These are phyloP conservation scores for Athelia psychrophila DNA, from an alignment of 1,284 basidiomycete genomes.

Conservation along the genomic window DNA sequence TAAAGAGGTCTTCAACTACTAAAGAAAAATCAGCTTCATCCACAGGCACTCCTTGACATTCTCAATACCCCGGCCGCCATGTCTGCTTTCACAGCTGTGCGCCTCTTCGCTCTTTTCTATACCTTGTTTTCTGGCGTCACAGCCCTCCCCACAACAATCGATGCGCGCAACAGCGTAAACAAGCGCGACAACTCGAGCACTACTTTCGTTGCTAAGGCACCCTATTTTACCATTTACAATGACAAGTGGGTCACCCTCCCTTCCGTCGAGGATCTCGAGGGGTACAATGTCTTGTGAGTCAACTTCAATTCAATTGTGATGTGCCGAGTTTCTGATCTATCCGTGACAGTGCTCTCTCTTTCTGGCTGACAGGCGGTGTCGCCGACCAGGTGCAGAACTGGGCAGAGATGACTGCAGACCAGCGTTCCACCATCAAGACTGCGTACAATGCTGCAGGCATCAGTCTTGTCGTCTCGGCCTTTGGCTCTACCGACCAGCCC, in stretches of 20 bases:
- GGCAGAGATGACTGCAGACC: slow-evolving; percentile 6
- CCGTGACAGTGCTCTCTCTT: slow-evolving; percentile 17
- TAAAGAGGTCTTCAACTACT: no score
- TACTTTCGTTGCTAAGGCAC: neutral
- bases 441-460: slow-evolving; percentile 13
- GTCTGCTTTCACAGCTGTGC: neutral
- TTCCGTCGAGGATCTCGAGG: slow-evolving; percentile 1
- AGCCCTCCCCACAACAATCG: neutral
- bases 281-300: slow-evolving; percentile 1
- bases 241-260: slow-evolving; percentile 8
- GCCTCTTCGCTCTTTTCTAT: neutral
- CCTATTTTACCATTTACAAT: slow-evolving; percentile 10
- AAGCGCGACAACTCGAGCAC: no score
- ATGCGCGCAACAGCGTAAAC: no score
- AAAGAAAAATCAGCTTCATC: no score
- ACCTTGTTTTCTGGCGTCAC: neutral
- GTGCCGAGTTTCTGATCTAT: neutral
- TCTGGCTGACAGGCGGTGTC: slow-evolving; percentile 10
- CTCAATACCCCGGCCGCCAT: neutral
- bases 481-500: slow-evolving; percentile 16
- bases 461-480: slow-evolving; percentile 17
- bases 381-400: slow-evolving; percentile 11
- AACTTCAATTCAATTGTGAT: neutral
- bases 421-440: slow-evolving; percentile 10
- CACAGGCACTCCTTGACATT: no score